These are phyloP conservation scores for Lenwebbia sp. DNA, from an alignment of 345 rosid genomes.

Conservation along the genomic window DNA sequence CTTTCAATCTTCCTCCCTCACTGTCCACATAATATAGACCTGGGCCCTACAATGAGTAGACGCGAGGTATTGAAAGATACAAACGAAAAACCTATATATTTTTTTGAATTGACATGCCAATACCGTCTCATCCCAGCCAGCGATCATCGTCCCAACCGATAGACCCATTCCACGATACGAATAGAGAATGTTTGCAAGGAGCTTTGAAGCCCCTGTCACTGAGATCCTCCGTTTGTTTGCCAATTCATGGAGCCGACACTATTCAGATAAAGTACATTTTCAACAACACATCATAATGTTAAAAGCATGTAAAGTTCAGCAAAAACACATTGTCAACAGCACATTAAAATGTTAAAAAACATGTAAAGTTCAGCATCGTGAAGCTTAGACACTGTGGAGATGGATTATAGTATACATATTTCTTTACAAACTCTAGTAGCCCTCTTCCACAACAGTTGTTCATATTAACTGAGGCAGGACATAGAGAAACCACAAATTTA, in stretches of 20 bases:
- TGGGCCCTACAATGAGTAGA: conserved; percentile 61
- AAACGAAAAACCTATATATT: neutral
- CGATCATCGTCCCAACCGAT: conserved; percentile 98
- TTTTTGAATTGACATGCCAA: neutral
- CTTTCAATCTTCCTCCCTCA: conserved; percentile 97
- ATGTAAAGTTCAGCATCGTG: neutral
- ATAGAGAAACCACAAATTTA: neutral
- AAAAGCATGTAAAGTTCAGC: neutral
- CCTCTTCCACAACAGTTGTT: neutral
- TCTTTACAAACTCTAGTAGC: neutral
- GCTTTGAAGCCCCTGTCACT: conserved; percentile 95
- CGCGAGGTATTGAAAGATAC: neutral
- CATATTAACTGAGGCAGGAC: neutral
- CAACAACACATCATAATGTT: neutral
- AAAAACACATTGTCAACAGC: neutral
- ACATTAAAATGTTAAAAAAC: neutral
- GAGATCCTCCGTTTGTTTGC: conserved; percentile 98
- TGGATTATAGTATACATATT: neutral
- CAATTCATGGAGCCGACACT: conserved; percentile 97
- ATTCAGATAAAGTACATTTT: conserved; percentile 5
- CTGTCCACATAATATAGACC: conserved; percentile 96
- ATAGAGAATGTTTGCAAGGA: conserved; percentile 95
- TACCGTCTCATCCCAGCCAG: conserved; percentile 99
- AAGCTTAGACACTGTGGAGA: neutral
- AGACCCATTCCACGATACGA: conserved; percentile 99